Base-by-base conservation (phyloP, 495 filamentous ascomycete genomes). In the Hypomontagnella monticulosa region DNA sequence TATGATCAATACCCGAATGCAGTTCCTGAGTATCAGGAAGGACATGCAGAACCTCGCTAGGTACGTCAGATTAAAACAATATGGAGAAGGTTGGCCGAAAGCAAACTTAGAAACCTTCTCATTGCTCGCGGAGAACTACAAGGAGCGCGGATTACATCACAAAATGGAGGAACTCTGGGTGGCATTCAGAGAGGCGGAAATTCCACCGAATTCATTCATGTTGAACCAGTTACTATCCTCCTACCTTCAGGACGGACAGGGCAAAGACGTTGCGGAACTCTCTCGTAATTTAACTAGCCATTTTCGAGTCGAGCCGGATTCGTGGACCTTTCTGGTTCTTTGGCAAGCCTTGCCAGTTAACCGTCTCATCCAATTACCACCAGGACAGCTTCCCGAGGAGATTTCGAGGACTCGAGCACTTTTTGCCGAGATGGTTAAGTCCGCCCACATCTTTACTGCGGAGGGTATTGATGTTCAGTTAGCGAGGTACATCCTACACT, bases 61-160 rank as follows among this genome's bases (percentile, higher is more conserved):
- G 40, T 71, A 18, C 74, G 75, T 62, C 62, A 63, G 36, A 79
- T 75, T 71, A 57, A 81, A 58, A 63, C 81, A 50, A 30, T 44
- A 40, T 32, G 64, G 50, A 16, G 67, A 74, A 4, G 59, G 52
- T 16, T 71, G 48, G 72, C 81, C 41, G 32, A 65, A 69, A 58
- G 91, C 89, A 8, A 92, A 81, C 19, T 83, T 89, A 33, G 91
- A 94, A 65, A 94, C 91, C 0, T 93, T 93, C 64, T 89, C 84
- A 0, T 78, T 94, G 16, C 83, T 94, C 30, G 84, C 92, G 18
- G 82, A 89, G 37, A 86, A 91, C 61, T 93, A 92, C 70, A 84
- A 81, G 46, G 81, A 84, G 46, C 83, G 89, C 37, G 76, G 84
- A 11, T 81, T 87, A 20, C 79, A 85, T 49, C 72, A 78, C 4